Percentiles rank a stretch among this genome's conserved stretches.
Evolutionary conservation across 2,329 filamentous ascomycete genomes (phyloP).

Genomic region (Trichothecium sympodiale): DNA sequence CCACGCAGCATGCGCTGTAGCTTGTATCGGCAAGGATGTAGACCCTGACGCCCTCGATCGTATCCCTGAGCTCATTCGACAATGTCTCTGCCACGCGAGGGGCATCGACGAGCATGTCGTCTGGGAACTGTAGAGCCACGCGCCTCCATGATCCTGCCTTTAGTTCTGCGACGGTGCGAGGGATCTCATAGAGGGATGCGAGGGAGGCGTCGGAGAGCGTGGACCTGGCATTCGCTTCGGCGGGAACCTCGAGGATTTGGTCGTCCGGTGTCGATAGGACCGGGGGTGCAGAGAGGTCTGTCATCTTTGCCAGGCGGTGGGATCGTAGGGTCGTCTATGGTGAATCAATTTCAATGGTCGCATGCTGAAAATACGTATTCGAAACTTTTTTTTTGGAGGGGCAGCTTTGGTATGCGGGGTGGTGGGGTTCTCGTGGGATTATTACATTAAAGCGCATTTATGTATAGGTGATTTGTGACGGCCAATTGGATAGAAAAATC

Average conservation of each 20-base stretch:
- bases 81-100: conserved; percentile 61
- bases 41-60: conserved; percentile 31
- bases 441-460: no score
- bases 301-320: conserved; percentile 19
- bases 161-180: conserved; percentile 68
- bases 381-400: neutral
- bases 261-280: conserved; percentile 55
- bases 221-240: conserved; percentile 19
- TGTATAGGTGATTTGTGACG: no score
- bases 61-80: conserved; percentile 12
- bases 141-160: conserved; percentile 58
- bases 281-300: conserved; percentile 40
- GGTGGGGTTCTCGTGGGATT: no score
- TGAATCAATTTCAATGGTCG: conserved; percentile 2
- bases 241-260: conserved; percentile 41
- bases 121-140: conserved; percentile 90
- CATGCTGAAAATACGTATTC: no score
- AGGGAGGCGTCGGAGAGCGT: conserved; percentile 55
- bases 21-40: conserved; percentile 92
- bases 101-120: conserved; percentile 81
- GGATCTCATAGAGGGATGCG: conserved; percentile 70
- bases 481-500: no score
- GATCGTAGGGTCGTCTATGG: conserved; percentile 3
- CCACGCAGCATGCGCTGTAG: conserved; percentile 93
- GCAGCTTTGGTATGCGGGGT: neutral